These are phyloP conservation scores for Chrysosphaeria jannelii DNA, from an alignment of 2,329 filamentous ascomycete genomes.

Conservation along the genomic window DNA sequence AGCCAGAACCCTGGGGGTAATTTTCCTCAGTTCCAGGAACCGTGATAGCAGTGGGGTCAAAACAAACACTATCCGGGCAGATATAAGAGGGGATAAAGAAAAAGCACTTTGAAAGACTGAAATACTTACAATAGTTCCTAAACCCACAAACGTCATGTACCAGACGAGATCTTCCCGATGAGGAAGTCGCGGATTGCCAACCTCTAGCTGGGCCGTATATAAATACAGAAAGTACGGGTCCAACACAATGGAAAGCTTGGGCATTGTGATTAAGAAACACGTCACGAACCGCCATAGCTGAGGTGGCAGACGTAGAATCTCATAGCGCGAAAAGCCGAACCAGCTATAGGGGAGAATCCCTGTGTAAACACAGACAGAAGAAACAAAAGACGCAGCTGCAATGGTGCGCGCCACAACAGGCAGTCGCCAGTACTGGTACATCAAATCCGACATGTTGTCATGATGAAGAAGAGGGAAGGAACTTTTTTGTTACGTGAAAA, in stretches of 20 bases:
- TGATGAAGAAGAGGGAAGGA: too few species aligned
- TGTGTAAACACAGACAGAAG: constrained; percentile 29
- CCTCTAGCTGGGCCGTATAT: constrained; percentile 48
- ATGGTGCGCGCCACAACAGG: constrained; percentile 10
- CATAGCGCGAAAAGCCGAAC: constrained; percentile 21
- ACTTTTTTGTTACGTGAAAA: too few species aligned
- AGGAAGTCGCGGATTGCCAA: constrained; percentile 36
- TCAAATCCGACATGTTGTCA: constrained; percentile 14
- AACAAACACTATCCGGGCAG: constrained; percentile 43
- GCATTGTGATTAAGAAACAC: constrained; percentile 13
- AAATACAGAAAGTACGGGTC: constrained; percentile 56
- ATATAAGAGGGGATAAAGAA: constrained; percentile 23
- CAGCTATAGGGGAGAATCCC: constrained; percentile 19
- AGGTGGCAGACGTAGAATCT: constrained; percentile 23
- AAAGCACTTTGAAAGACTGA: constrained; percentile 3
- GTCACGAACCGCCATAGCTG: constrained; percentile 15
- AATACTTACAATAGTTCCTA: constrained; percentile 44
- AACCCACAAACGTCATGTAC: constrained; percentile 46
- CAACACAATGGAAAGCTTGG: constrained; percentile 23
- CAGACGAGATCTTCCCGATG: constrained; percentile 51
- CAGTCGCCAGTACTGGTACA: constrained; percentile 12
- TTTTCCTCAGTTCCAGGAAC: constrained; percentile 69
- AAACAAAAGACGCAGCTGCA: constrained; percentile 28
- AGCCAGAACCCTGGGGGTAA: constrained; percentile 31
- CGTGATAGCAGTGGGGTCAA: constrained; percentile 36